These are phyloP conservation scores for Brassica rapa DNA, from an alignment of 345 rosid genomes.

Conservation along the genomic window DNA sequence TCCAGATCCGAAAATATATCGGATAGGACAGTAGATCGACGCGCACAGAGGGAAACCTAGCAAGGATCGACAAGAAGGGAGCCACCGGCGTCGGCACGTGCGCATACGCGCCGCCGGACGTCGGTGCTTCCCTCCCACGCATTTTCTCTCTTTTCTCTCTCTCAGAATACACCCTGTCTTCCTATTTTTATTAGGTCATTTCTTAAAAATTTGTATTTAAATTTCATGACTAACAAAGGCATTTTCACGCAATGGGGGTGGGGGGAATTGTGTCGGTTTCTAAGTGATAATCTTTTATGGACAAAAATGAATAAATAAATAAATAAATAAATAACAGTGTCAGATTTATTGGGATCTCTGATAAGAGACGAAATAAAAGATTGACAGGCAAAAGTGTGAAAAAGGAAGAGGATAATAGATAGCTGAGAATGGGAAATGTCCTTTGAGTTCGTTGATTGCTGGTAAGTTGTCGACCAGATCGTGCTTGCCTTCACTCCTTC, in stretches of 20 bases:
- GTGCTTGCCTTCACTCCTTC: slow-evolving; percentile 34
- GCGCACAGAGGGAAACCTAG: too few relatives aligned
- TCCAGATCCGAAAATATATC: too few relatives aligned
- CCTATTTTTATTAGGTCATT: not conserved
- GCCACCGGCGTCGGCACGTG: too few relatives aligned
- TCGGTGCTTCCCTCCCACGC: too few relatives aligned
- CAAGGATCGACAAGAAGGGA: too few relatives aligned
- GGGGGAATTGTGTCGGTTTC: not conserved
- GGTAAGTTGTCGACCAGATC: slow-evolving; percentile 32
- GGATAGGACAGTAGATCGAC: too few relatives aligned
- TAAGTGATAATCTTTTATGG: not conserved
- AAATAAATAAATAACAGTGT: not conserved
- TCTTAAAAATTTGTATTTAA: not conserved
- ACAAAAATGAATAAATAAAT: not conserved
- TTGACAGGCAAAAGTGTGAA: not conserved
- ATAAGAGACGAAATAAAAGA: not conserved
- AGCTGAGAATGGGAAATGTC: slow-evolving; percentile 12
- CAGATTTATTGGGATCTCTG: not conserved
- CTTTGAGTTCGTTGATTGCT: not conserved
- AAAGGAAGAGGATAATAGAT: not conserved
- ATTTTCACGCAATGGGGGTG: not conserved
- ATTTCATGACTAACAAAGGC: not conserved
- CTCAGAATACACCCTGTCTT: too few relatives aligned
- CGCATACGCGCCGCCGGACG: too few relatives aligned
- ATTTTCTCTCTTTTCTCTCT: too few relatives aligned